A percentile compares a stretch with the other conserved stretches of the same genome.
Evolutionary conservation across 2,329 filamentous ascomycete genomes (phyloP).

Genomic region (Hirsutella rhossiliensis): DNA sequence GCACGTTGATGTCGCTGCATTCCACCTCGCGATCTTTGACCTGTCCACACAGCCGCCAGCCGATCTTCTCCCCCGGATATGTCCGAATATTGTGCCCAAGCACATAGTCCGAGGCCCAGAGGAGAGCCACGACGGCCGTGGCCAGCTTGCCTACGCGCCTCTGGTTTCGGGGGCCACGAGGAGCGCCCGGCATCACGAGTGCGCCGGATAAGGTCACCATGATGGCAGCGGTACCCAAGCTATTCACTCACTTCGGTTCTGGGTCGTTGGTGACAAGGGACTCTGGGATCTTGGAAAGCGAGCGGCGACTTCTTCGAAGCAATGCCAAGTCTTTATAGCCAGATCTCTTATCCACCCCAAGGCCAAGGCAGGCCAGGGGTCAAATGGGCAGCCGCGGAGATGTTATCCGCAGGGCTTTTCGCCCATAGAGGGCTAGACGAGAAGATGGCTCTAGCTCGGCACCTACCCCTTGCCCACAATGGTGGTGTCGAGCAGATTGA

Average conservation of each 20-base stretch:
- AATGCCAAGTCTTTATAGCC: neutral
- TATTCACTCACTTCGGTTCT: neutral
- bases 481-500: neutral
- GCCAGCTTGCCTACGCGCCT: neutral
- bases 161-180: neutral
- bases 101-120: neutral
- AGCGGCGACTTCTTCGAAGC: no score
- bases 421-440: neutral
- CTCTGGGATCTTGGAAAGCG: neutral
- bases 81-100: neutral
- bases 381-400: neutral
- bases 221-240: neutral
- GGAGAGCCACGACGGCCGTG: neutral
- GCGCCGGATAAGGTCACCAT: neutral
- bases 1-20: conserved; percentile 30
- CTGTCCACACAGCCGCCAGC: conserved; percentile 26
- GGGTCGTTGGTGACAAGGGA: neutral
- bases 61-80: conserved; percentile 22
- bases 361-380: neutral
- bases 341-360: neutral
- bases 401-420: neutral
- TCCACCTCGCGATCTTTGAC: conserved; percentile 24
- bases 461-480: neutral
- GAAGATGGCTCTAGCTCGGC: neutral
- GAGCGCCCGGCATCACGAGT: neutral